A percentile compares a stretch with the other conserved stretches of the same genome.
phyloP scores from a whole-genome alignment of 2,329 filamentous ascomycete species.

The Pochonia chlamydosporia region DNA sequence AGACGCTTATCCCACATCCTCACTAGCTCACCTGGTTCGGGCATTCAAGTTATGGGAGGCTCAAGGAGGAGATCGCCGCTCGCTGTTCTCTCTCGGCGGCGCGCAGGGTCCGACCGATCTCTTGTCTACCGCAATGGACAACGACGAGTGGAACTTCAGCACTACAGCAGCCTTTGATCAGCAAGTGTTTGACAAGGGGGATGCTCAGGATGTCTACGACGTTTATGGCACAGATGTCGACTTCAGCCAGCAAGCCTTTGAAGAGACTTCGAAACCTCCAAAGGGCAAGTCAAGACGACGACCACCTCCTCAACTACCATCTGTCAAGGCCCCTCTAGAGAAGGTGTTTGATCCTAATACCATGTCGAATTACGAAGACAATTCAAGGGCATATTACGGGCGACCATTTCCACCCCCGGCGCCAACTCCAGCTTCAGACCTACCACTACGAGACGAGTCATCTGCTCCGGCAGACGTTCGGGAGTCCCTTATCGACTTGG shows the following conservation, averaged over 20 bases:
- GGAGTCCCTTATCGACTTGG: slow-evolving; percentile 61
- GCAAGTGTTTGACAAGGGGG: slow-evolving; percentile 45
- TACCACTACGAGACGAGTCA: slow-evolving; percentile 54
- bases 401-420: slow-evolving; percentile 31
- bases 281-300: slow-evolving; percentile 49
- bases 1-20: slow-evolving; percentile 56
- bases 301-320: slow-evolving; percentile 52
- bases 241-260: slow-evolving; percentile 37
- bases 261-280: slow-evolving; percentile 46
- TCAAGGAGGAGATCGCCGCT: slow-evolving; percentile 63
- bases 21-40: slow-evolving; percentile 60
- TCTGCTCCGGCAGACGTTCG: slow-evolving; percentile 42
- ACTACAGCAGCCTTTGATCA: slow-evolving; percentile 60
- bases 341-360: slow-evolving; percentile 63
- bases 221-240: slow-evolving; percentile 55
- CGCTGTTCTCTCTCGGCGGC: slow-evolving; percentile 54
- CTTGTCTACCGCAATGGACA: slow-evolving; percentile 37
- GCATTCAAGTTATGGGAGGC: slow-evolving; percentile 73
- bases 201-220: slow-evolving; percentile 54
- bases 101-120: slow-evolving; percentile 47
- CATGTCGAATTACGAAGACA: slow-evolving; percentile 58
- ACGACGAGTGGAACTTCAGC: slow-evolving; percentile 64
- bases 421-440: slow-evolving; percentile 37
- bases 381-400: slow-evolving; percentile 56
- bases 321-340: slow-evolving; percentile 53